A percentile compares a stretch with the other conserved stretches of the same genome.
phyloP scores from a whole-genome alignment of 108 stramenopile species.

The Schizochytrium sp. region DNA sequence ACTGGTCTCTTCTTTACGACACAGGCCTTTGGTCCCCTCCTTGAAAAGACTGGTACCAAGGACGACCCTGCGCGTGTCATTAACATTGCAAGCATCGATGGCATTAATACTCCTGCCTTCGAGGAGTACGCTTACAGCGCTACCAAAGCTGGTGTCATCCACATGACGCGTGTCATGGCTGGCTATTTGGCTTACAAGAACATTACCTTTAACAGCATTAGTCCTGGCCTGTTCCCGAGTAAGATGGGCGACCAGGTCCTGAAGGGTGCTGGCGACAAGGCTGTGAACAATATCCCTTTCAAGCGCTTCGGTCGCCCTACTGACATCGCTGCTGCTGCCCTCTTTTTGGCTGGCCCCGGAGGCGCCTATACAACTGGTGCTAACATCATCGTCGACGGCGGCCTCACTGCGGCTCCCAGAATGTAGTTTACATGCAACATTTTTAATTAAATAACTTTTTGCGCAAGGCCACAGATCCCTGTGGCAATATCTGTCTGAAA shows the following conservation, averaged over 20 bases:
- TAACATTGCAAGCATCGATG: slow-evolving; percentile 33
- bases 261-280: slow-evolving; percentile 14
- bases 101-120: background rate
- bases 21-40: slow-evolving; percentile 29
- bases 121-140: slow-evolving; percentile 48
- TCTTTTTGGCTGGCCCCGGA: background rate
- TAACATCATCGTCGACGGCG: background rate
- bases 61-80: slow-evolving; percentile 25
- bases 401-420: background rate
- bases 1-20: slow-evolving; percentile 1
- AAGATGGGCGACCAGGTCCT: slow-evolving; percentile 42
- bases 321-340: slow-evolving; percentile 20
- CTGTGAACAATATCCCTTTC: background rate
- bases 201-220: slow-evolving; percentile 29
- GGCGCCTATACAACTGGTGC: background rate
- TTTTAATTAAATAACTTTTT: too few species aligned
- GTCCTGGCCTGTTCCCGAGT: slow-evolving; percentile 9
- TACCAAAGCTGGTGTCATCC: slow-evolving; percentile 36
- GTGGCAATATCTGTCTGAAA: too few species aligned
- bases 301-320: background rate
- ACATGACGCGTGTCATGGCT: slow-evolving; percentile 34
- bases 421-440: background rate
- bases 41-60: background rate
- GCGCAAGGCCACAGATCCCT: too few species aligned
- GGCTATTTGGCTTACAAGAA: background rate